Percentiles rank a stretch among this genome's conserved stretches.
Evolutionary conservation across 352 stramenopile genomes (phyloP).

Genomic region (Pythium graminicola): DNA sequence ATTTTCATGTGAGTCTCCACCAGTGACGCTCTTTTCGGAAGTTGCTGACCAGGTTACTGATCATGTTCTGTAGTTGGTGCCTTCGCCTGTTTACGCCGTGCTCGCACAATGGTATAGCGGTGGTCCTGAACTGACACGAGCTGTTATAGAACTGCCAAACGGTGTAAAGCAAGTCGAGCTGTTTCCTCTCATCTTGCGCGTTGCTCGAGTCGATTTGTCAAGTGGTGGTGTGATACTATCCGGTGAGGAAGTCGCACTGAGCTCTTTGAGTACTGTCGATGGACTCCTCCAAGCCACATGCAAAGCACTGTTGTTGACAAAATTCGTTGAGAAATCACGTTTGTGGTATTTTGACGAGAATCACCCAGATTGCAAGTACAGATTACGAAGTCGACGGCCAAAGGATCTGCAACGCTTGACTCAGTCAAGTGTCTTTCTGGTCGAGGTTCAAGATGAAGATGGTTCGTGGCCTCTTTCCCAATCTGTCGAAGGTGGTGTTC

Average conservation of each 20-base stretch:
- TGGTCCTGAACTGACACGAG: slow-evolving; percentile 56
- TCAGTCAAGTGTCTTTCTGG: slow-evolving; percentile 69
- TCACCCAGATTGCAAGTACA: slow-evolving; percentile 60
- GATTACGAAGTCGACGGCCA: slow-evolving; percentile 37
- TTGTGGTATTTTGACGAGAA: slow-evolving; percentile 82
- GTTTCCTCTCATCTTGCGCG: slow-evolving; percentile 71
- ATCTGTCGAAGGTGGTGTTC: slow-evolving; percentile 25
- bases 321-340: slow-evolving; percentile 61
- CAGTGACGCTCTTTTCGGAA: no score
- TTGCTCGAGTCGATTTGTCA: slow-evolving; percentile 59
- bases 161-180: slow-evolving; percentile 55
- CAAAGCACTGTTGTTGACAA: slow-evolving; percentile 62
- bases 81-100: slow-evolving; percentile 51
- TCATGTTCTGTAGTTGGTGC: slow-evolving; percentile 45
- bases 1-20: slow-evolving; percentile 68
- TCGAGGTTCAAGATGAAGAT: slow-evolving; percentile 81
- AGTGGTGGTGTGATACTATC: slow-evolving; percentile 70
- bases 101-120: slow-evolving; percentile 78
- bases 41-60: background rate
- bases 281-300: slow-evolving; percentile 65
- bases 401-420: slow-evolving; percentile 52
- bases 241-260: slow-evolving; percentile 73
- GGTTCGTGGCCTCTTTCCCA: slow-evolving; percentile 81
- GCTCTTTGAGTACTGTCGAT: slow-evolving; percentile 48
- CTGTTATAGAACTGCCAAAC: slow-evolving; percentile 39